Base-by-base conservation (phyloP, 2,329 filamentous ascomycete species). In the Alternaria arborescens region DNA sequence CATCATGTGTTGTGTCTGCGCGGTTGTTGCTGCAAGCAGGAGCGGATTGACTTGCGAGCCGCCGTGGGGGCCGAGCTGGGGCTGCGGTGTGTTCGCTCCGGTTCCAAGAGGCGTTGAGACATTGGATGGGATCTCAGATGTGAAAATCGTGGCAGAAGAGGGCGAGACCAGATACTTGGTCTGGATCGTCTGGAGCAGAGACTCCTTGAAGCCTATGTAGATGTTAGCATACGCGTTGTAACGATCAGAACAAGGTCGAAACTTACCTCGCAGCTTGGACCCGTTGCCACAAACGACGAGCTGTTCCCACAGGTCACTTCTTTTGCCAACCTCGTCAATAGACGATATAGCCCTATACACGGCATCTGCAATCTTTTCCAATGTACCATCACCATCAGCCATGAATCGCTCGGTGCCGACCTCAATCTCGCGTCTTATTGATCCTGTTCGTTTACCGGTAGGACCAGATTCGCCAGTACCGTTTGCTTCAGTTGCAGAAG, bases 71-170 rank as follows among this genome's bases (percentile, higher is more conserved):
- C 74, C 78, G 72, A 80, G 68, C 61, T 82, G 79, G 74, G 89
- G 74, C 2, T 92, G 92, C 0, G 95, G 96, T 1, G 94, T 98
- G 79, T 97, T 95, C 16, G 93, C 88, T 34, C 94, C 94, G 1
- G 94, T 98, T 20, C 93, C 94, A 11, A 91, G 86, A 1, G 95
- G 95, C 0, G 95, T 98, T 30, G 92, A 93, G 75, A 97, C 87
- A 80, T 95, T 94, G 8, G 93, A 97, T 8, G 95, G 95, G 38
- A 98, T 88, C 79, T 99, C 95, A 22, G 93, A 97, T 36, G 94
- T 97, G 84, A 98, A 98, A 73, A 98, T 98, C 42, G 94, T 97
- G 52, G 93, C 93, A 1, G 93, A 94, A 28, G 91, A 94, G 0
- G 95, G 95, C 2, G 94, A 97, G 68, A 99, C 89, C 55, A 97